Conservation (phyloP, 2,329 filamentous ascomycete genomes). For the Lanzia echinophila region DNA sequence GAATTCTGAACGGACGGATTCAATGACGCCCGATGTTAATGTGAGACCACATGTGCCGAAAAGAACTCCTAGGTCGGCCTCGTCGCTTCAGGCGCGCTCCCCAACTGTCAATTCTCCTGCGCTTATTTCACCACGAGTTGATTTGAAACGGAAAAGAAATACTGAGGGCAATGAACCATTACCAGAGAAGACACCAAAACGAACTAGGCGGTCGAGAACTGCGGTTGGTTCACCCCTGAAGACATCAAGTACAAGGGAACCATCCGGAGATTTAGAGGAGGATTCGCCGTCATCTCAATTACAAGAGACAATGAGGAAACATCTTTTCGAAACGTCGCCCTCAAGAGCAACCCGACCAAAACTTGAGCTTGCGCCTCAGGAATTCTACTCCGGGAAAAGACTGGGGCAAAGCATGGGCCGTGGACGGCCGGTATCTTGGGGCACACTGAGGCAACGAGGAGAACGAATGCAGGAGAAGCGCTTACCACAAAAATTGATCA, state of each 20-base stretch:
- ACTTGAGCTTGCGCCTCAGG: background rate
- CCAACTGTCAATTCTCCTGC: constrained; percentile 19
- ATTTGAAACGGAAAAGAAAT: background rate
- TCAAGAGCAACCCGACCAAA: background rate
- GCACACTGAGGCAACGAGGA: constrained; percentile 15
- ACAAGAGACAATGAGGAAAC: background rate
- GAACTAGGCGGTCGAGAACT: background rate
- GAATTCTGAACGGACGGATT: constrained; percentile 51
- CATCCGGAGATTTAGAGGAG: background rate
- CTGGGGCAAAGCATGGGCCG: background rate
- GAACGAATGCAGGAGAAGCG: constrained; percentile 10
- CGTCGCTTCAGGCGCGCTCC: constrained; percentile 20
- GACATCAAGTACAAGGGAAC: background rate
- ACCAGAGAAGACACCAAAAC: background rate
- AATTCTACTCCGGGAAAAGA: too few relatives aligned
- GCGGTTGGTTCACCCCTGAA: background rate
- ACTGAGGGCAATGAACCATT: background rate
- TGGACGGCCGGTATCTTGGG: background rate
- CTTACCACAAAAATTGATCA: constrained; percentile 7
- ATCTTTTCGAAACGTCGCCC: background rate
- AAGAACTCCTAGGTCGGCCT: constrained; percentile 20
- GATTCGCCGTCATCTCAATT: background rate
- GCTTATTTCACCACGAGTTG: constrained; percentile 10
- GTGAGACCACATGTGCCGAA: constrained; percentile 27
- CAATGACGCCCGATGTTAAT: constrained; percentile 46